These are phyloP conservation scores for Actinidia arguta DNA, from an alignment of 179 eudicot species.

Conservation along the genomic window DNA sequence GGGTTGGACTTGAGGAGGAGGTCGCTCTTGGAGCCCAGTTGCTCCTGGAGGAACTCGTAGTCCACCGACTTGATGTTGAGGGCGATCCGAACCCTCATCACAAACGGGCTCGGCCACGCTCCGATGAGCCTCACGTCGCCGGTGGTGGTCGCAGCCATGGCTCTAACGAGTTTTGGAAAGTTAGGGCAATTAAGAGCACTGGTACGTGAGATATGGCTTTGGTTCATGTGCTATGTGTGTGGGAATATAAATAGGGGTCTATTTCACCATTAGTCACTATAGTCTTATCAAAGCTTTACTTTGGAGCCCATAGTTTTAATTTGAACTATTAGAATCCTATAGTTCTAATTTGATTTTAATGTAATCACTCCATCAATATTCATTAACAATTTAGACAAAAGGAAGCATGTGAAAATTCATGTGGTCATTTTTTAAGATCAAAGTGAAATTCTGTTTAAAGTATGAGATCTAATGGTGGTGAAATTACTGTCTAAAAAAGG, in stretches of 20 bases:
- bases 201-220: background rate
- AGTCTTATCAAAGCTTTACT: too few relatives aligned
- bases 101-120: slow-evolving; percentile 27
- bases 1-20: slow-evolving; percentile 44
- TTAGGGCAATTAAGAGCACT: background rate
- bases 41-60: slow-evolving; percentile 30
- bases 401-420: too few relatives aligned
- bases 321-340: too few relatives aligned
- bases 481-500: too few relatives aligned
- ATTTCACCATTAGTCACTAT: too few relatives aligned
- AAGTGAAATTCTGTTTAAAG: too few relatives aligned
- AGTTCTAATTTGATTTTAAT: too few relatives aligned
- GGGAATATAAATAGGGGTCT: background rate
- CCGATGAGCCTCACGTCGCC: slow-evolving; percentile 31
- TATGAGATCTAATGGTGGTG: too few relatives aligned
- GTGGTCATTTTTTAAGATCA: too few relatives aligned
- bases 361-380: too few relatives aligned
- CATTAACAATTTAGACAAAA: too few relatives aligned
- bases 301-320: too few relatives aligned
- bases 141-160: slow-evolving; percentile 18
- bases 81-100: slow-evolving; percentile 14
- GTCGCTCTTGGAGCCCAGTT: slow-evolving; percentile 22
- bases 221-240: background rate
- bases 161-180: background rate
- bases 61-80: slow-evolving; percentile 15